Evolutionary conservation across 352 stramenopile genomes (phyloP), one percentile per base, ranked within the genome.

Genomic region (Globisporangium recalcitrans): DNA sequence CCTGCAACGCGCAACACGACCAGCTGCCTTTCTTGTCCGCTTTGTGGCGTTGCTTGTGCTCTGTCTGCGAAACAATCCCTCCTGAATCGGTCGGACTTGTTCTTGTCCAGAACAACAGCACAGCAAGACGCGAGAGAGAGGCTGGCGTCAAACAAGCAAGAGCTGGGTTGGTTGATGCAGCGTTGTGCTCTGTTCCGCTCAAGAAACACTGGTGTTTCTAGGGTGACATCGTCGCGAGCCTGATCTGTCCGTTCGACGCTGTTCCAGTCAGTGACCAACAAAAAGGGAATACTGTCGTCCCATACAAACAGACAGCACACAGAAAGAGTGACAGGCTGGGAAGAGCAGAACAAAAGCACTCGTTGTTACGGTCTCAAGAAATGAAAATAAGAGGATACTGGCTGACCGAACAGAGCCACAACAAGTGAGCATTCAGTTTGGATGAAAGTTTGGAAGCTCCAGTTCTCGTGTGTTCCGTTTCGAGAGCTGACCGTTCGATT

Each of bases 391-490:
- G n/a, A n/a, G n/a, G n/a, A n/a, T n/a, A n/a, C n/a, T n/a, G n/a
- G n/a, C n/a, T n/a, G n/a, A 60, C 54, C 54, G 54, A 52, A 26
- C 54, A 44, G 26, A 27, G 9, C 22, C 48, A 11, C 9, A n/a
- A n/a, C n/a, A n/a, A n/a, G n/a, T n/a, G n/a, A n/a, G n/a, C n/a
- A n/a, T n/a, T n/a, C n/a, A n/a, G n/a, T n/a, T n/a, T n/a, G n/a
- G n/a, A n/a, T n/a, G n/a, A n/a, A n/a, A n/a, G n/a, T n/a, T n/a
- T n/a, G n/a, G n/a, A n/a, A n/a, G n/a, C n/a, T n/a, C n/a, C n/a
- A n/a, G n/a, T n/a, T 21, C 27, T 10, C 16, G 11, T 24, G 9
- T 56, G 29, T 56, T 56, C 9, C 16, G 49, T 42, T 56, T 27
- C 19, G 27, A 19, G 49, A 26, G 27, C 49, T 56, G 27, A 56